Base-by-base conservation (phyloP, 768 basidiomycete genomes). In the Mycena amicta region DNA sequence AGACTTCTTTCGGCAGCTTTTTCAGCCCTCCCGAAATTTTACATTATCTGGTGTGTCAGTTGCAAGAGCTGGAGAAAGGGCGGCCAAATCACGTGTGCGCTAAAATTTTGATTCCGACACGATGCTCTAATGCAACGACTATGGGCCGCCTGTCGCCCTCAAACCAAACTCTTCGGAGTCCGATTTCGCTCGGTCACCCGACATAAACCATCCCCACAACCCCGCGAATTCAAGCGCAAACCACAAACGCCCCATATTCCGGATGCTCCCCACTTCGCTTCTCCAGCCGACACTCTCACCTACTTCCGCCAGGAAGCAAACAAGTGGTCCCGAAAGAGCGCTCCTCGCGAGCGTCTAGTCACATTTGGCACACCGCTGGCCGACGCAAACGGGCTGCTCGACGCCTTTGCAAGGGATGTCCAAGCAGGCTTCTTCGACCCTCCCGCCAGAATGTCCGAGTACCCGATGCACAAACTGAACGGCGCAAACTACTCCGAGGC, bases 331-430 rank as follows among this genome's bases (percentile, higher is more conserved):
- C n/a, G 25, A 18, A 49, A 26, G 4, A 43, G 50, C 25, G 33
- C 18, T 16, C n/a, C 23, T 23, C 22, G 16, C 18, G 57, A 64
- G 33, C 63, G 57, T 46, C 53, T 64, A 31, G 60, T 61, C 1
- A 20, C 56, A 3, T 64, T 61, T n/a, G 63, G 63, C 20, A 56
- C 50, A 1, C 47, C 56, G 2, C 5, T 29, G 1, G 26, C 1
- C 6, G 63, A 64, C 15, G 60, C 33, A 2, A 20, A 5, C 15
- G 51, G 41, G 40, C 60, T 64, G 3, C 63, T 64, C 13, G 28
- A 20, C 0, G 60, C 59, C 22, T 64, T 61, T 49, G 30, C 20
- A 3, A 46, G 26, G 20, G 53, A 33, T 29, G 54, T 55, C 0
- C 15, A 33, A 20, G 16, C 46, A 8, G 56, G 54, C 6, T 39